Evolutionary conservation across 1,284 basidiomycete species (phyloP), one percentile per base, ranked within the genome.

Genomic region (Leucoagaricus sp.): DNA sequence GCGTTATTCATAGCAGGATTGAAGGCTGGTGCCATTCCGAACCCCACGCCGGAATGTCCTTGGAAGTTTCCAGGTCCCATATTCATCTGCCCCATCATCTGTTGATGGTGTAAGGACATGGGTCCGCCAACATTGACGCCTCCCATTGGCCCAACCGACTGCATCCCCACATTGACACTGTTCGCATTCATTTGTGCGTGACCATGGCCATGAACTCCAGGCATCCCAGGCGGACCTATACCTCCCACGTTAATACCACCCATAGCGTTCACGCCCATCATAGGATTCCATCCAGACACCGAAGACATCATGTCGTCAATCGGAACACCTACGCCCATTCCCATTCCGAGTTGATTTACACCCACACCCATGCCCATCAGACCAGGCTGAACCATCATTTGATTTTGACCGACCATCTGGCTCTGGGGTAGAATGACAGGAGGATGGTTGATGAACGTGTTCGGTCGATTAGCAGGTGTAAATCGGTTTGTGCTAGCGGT

Each of bases 341-440:
- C 55, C 49, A 57, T 57, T 46, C 55, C 48, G 3, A 59, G 42
- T 17, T 49, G 58, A 13, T 53, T 59, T 10, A 51, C 50, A 53
- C 49, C 48, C 23, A 56, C 38, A 42, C 49, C 51, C 38, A 57
- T 59, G 21, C 61, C 65, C 67, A 73, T 71, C 72, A 83, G 78
- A 26, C 50, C 49, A 17, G 78, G 77, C 53, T 76, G 73, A 31
- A 75, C 74, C 71, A 83, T 76, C 74, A 84, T 78, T 52, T 72
- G 72, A 60, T 75, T 68, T 52, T 67, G 68, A 15, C 40, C 52
- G 4, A 48, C 59, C 54, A 52, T 60, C 49, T 58, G 62, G 21
- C 57, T 49, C 51, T 49, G 46, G 46, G 57, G 38, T 40, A 60
- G 47, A 42, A 56, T 29, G 47, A 58, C 59, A 40, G 58, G 48